Base-by-base conservation (phyloP, 805 yeast species). In the Lachancea thermotolerans region DNA sequence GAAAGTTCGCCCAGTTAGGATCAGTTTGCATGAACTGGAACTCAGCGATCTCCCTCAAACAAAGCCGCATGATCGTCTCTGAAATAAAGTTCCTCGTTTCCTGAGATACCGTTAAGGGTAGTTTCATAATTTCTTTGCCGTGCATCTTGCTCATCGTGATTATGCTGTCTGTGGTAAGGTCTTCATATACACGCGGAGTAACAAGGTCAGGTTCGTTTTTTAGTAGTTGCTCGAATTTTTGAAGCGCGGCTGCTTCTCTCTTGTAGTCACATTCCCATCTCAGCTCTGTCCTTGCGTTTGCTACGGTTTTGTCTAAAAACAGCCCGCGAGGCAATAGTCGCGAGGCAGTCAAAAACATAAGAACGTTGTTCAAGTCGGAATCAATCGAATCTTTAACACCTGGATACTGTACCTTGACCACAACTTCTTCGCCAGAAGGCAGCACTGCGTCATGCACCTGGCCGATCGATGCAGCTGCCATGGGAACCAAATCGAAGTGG, bases 1-100 rank as follows among this genome's bases (percentile, higher is more conserved):
- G 67, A 68, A 93, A 93, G 64, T 93, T 93, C 37, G 99, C 97
- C 99, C 99, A 93, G 65, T 93, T 93, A 42, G 99, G 99, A 68
- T 93, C 99, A 1, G 98, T 91, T 68, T 93, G 99, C 99, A 93
- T 93, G 68, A 83, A 91, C 57, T 76, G 77, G 69, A 84, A 90
- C 54, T 77, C 70, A 11, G 89, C 86, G 62, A 93, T 85, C 66
- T 93, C 99, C 54, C 76, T 72, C 39, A 93, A 69, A 59, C 96
- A 89, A 35, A 93, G 71, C 52, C 87, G 76, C 96, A 93, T 85
- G 42, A 93, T 81, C 52, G 83, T 76, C 3, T 86, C 77, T 14
- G 95, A 95, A 42, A 93, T 82, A 79, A 85, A 85, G 65, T 93
- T 72, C 49, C 76, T 79, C 7, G 83, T 78, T 8, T 77, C 79